These are phyloP conservation scores for Ganoderma meredithae DNA, from an alignment of 1,284 basidiomycete genomes.

Conservation along the genomic window DNA sequence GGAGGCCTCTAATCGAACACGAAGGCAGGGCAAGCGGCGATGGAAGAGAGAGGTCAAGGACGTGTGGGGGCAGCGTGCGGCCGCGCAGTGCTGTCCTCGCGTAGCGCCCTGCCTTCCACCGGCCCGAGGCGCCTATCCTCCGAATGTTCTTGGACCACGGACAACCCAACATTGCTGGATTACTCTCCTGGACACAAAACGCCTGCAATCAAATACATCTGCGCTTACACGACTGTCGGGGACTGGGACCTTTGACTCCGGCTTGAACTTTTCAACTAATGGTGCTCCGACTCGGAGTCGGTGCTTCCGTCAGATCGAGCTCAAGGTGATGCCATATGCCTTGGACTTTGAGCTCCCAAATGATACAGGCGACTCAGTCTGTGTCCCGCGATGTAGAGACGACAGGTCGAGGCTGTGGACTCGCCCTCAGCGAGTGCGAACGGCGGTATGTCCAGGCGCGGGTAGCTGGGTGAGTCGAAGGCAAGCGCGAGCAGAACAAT, in stretches of 20 bases:
- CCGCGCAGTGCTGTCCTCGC: neutral
- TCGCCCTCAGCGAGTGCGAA: constrained; percentile 81
- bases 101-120: neutral
- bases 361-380: constrained; percentile 42
- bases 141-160: too few relatives aligned
- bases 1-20: neutral
- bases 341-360: too few relatives aligned
- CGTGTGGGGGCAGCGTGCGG: too few relatives aligned
- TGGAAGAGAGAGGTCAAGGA: neutral
- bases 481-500: constrained; percentile 63
- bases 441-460: constrained; percentile 68
- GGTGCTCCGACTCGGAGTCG: too few relatives aligned
- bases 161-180: too few relatives aligned
- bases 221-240: too few relatives aligned
- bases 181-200: too few relatives aligned
- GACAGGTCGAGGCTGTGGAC: constrained; percentile 47
- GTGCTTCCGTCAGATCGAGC: too few relatives aligned
- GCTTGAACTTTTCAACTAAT: too few relatives aligned
- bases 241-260: too few relatives aligned
- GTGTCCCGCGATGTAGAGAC: constrained; percentile 8
- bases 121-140: neutral
- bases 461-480: constrained; percentile 69
- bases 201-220: too few relatives aligned
- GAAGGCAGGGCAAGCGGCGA: neutral
- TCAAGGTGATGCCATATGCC: too few relatives aligned